Evolutionary conservation across 2,329 filamentous ascomycete genomes (phyloP), one percentile per base, ranked within the genome.

Genomic region (Colletotrichum filicis): DNA sequence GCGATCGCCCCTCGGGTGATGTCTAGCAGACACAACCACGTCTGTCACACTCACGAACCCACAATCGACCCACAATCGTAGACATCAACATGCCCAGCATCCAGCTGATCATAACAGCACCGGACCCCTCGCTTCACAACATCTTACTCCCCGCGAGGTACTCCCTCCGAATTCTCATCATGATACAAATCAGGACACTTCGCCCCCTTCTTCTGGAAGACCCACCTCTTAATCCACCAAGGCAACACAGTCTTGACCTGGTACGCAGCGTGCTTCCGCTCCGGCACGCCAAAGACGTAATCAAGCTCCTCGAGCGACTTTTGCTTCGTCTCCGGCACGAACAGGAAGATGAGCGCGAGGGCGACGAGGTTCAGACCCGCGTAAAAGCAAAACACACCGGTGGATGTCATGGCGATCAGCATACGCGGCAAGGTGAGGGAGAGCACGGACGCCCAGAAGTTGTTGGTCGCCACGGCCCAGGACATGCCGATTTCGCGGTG

Each of bases 401-500:
- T 79, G 0, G 79, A 71, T 0, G 76, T 78, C 74, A 84, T 77
- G 24, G 77, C 77, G 19, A 78, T 77, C 53, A 89, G 79, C 78
- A 89, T 83, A 30, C 84, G 83, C 24, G 88, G 88, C 75, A 89
- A 87, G 0, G 87, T 89, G 16, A 88, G 82, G 2, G 86, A 84
- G 5, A 90, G 80, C 2, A 89, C 81, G 6, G 84, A 82, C 8
- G 83, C 87, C 82, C 87, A 89, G 81, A 88, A 88, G 74, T 89
- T 85, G 76, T 88, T 90, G 1, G 89, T 91, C 2, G 90, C 89
- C 1, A 92, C 90, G 5, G 89, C 89, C 81, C 88, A 91, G 0
- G 85, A 85, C 91, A 92, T 92, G 46, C 90, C 91, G 5, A 91
- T 85, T 79, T 92, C 90, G 74, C 90, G 84, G 79, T 92, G 90